Base-by-base conservation (phyloP, 345 rosid genomes). In the Luvunga scandens region DNA sequence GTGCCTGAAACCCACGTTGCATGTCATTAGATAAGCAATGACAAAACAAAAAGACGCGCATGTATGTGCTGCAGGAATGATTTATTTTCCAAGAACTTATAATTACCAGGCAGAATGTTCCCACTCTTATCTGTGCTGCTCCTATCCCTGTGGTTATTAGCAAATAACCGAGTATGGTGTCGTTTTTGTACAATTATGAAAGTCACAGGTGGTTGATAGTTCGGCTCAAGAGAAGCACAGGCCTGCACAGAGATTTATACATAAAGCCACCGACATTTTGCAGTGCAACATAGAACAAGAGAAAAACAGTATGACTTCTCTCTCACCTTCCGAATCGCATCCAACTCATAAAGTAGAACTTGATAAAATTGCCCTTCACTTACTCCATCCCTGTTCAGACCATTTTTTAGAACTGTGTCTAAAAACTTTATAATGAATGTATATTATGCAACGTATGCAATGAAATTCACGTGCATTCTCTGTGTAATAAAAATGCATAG, bases 341-440 rank as follows among this genome's bases (percentile, higher is more conserved):
- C 97, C 78, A 93, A 80, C 81, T 93, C 97, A 65, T 91, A 93
- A 63, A 93, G 93, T 78, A 93, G 82, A 77, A 91, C 92, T 86
- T 93, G 97, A 88, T 93, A 93, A 83, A 93, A 93, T 36, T 96
- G 99, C 21, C 99, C 99, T 89, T 96, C 99, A 50, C 99, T 96
- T 69, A 96, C 99, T 61, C 99, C 99, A 81, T 96, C 99, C 86
- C 99, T 96, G 87, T 14, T 9, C n/a, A 25, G 79, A 60, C 27
- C 5, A 71, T 24, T 39, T 59, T 55, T 36, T 7, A 0, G 80
- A 55, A 70, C 25, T 57, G 62, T 57, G 6, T 75, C 19, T 72
- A 50, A 18, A 31, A 66, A 71, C 39, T 72, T 62, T 6, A 28
- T 5, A 27, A 16, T 60, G 28, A 18, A 76, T 13, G 36, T 16